Evolutionary conservation across 73 alveolate genomes (phyloP).

Genomic region (Effrenium voratum): DNA sequence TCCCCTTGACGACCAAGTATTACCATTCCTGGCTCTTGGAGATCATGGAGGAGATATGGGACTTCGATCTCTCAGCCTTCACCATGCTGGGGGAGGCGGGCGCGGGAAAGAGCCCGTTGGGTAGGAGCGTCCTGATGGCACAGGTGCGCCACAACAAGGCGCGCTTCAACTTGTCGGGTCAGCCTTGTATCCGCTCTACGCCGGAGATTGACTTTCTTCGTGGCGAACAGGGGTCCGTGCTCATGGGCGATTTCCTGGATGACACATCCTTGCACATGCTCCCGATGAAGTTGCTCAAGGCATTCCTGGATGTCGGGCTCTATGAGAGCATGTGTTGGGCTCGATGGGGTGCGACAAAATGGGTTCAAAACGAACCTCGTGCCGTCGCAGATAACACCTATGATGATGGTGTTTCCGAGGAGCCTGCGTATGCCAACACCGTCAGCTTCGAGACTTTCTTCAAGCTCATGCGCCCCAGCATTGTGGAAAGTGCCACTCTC

Average conservation of each 20-base stretch:
- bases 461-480: too few relatives aligned
- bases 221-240: too few relatives aligned
- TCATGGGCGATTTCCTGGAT: background rate
- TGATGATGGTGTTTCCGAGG: too few relatives aligned
- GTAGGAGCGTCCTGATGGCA: slow-evolving; percentile 16
- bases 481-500: too few relatives aligned
- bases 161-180: slow-evolving; percentile 3
- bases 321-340: too few relatives aligned
- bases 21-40: background rate
- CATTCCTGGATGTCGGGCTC: background rate
- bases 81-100: slow-evolving; percentile 1
- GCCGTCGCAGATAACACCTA: too few relatives aligned
- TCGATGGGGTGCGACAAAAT: too few relatives aligned
- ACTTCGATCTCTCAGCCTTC: slow-evolving; percentile 19
- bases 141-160: slow-evolving; percentile 4
- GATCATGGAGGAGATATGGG: slow-evolving; percentile 1
- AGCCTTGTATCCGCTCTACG: slow-evolving; percentile 23
- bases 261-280: background rate
- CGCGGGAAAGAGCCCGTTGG: slow-evolving; percentile 7
- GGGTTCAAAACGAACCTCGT: too few relatives aligned
- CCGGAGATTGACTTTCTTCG: background rate
- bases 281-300: background rate
- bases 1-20: background rate
- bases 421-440: too few relatives aligned
- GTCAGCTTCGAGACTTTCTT: too few relatives aligned